Conservation (phyloP, 805 yeast genomes). For the Saturnispora serradocipensis region DNA sequence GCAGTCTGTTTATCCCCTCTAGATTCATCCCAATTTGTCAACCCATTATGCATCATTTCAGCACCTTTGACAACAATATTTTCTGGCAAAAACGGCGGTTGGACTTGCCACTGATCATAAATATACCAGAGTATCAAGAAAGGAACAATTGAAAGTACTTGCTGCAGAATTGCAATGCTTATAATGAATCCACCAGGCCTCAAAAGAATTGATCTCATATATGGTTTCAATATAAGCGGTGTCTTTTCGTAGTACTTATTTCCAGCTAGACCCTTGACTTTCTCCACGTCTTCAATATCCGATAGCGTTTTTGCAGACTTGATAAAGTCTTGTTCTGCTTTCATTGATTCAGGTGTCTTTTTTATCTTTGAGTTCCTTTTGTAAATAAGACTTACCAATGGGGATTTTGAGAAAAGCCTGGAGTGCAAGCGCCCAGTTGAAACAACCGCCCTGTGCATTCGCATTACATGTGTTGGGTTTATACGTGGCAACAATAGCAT, state of each 20-base stretch:
- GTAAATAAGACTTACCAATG: constrained; percentile 14
- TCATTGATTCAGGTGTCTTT: constrained; percentile 14
- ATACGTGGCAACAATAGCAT: not conserved
- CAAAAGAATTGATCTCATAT: constrained; percentile 22
- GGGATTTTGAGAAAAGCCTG: not conserved
- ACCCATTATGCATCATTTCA: constrained; percentile 35
- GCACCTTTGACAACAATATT: constrained; percentile 41
- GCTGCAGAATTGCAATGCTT: constrained; percentile 43
- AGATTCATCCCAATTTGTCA: constrained; percentile 19
- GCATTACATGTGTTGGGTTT: not conserved
- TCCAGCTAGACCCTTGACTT: constrained; percentile 18
- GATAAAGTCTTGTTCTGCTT: constrained; percentile 6
- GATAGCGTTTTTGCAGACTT: constrained; percentile 13
- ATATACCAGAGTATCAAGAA: constrained; percentile 42
- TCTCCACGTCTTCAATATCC: constrained; percentile 17
- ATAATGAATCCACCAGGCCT: constrained; percentile 32
- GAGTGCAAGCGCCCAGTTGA: too few species aligned
- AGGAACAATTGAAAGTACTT: constrained; percentile 45
- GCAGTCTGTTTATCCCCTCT: constrained; percentile 23
- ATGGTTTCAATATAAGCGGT: constrained; percentile 26
- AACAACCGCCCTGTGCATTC: not conserved
- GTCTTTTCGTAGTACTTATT: constrained; percentile 26
- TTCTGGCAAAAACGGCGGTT: constrained; percentile 40
- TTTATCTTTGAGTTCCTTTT: constrained; percentile 14
- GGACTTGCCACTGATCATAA: constrained; percentile 33